These are phyloP conservation scores for Ustilago loliicola DNA, from an alignment of 1,284 basidiomycete species.

Conservation along the genomic window DNA sequence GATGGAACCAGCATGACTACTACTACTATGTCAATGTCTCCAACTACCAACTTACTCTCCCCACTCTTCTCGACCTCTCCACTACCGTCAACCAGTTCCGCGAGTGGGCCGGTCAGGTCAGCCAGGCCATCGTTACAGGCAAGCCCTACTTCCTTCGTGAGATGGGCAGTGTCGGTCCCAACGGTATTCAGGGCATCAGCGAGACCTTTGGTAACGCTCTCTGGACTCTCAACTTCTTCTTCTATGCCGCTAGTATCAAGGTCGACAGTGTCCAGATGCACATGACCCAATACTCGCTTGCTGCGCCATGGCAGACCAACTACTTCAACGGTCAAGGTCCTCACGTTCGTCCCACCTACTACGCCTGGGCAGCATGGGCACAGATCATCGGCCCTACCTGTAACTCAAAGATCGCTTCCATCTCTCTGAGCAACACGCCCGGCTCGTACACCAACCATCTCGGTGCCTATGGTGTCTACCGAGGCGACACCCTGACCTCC, in stretches of 20 bases:
- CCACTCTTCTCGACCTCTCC: constrained; percentile 51
- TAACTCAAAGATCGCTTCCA: constrained; percentile 40
- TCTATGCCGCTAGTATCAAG: constrained; percentile 57
- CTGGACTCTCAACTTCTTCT: constrained; percentile 63
- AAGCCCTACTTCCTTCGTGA: constrained; percentile 63
- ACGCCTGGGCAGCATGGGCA: constrained; percentile 60
- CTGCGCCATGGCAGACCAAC: constrained; percentile 57
- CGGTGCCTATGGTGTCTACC: constrained; percentile 49
- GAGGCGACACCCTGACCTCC: constrained; percentile 31
- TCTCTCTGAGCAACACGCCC: constrained; percentile 39
- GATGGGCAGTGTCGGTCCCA: constrained; percentile 62
- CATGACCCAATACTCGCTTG: constrained; percentile 53
- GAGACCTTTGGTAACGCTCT: constrained; percentile 60
- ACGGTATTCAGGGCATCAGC: constrained; percentile 56
- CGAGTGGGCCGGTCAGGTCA: constrained; percentile 54
- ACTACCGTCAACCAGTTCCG: constrained; percentile 45
- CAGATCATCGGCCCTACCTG: constrained; percentile 58
- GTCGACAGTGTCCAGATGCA: constrained; percentile 62
- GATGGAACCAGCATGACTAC: constrained; percentile 66
- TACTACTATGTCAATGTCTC: constrained; percentile 59
- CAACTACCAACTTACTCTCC: constrained; percentile 40
- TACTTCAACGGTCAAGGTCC: constrained; percentile 27
- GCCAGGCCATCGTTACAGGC: constrained; percentile 51
- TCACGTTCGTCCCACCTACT: constrained; percentile 59
- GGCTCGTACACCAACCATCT: constrained; percentile 48